Base-by-base conservation (phyloP, 345 rosid species). In the Schrenkiella parvula region DNA sequence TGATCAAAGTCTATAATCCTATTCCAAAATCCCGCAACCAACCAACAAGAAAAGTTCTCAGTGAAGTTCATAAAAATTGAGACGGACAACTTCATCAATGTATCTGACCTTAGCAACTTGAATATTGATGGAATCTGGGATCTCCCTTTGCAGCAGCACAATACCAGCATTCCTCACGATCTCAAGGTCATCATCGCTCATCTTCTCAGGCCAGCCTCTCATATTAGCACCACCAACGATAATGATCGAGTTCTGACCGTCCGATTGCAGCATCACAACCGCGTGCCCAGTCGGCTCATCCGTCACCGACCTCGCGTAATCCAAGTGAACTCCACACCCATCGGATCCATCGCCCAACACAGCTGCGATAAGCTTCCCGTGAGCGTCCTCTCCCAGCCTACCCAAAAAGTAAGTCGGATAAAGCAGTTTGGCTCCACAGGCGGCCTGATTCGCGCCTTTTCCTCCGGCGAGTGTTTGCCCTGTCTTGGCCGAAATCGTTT, bases 361-460 rank as follows among this genome's bases (percentile, higher is more conserved):
- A 35, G 83, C 86, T 7, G 78, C 58, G 37, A 95, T 83, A 71
- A 89, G 72, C 69, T 78, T 88, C 76, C 97, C 99, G 69, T 88
- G 78, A 0, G 95, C 93, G 75, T 95, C 98, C 5, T 85, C 87
- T 1, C 99, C 98, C 10, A 89, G 73, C 66, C 87, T 96, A 8
- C 97, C 96, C 31, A 86, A 80, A 80, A 84, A 91, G 81, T 84
- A 89, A 3, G 96, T 89, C 19, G 97, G 97, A 73, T 91, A 85
- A 0, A 84, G 61, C 8, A 91, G 85, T 66, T 83, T 88, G 6
- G 83, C 91, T 14, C 93, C 91, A 51, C 98, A 93, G 0, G 91
- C 96, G 8, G 98, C 99, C 83, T 95, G 99, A 64, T 95, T 91
- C 18, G 95, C 99, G 4, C 98, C 99, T 72, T 89, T 91, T 17